Percentiles rank a stretch among this genome's conserved stretches.
Evolutionary conservation across 495 filamentous ascomycete genomes (phyloP).

Genomic region (Trichocladium uniseriatum): DNA sequence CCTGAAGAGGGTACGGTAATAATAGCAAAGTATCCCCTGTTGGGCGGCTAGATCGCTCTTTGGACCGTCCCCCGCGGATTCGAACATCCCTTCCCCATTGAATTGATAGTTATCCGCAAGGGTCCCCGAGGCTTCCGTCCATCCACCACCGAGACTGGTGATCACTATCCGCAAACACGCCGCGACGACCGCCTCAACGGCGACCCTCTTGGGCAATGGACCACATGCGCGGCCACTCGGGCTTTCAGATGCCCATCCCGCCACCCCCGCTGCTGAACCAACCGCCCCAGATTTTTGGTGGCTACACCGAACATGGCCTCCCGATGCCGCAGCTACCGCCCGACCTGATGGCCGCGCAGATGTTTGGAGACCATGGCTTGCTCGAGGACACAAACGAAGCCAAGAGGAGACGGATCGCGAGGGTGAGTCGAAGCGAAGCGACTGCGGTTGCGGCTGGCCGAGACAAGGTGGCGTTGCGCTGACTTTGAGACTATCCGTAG

Average conservation of each 20-base stretch:
- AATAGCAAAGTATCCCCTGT: slow-evolving; percentile 15
- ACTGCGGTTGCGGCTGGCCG: background rate
- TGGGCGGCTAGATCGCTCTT: slow-evolving; percentile 12
- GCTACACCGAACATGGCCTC: slow-evolving; percentile 50
- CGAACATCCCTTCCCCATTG: slow-evolving; percentile 1
- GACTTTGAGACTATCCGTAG: slow-evolving; percentile 34
- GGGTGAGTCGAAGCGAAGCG: slow-evolving; percentile 46
- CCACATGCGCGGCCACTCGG: slow-evolving; percentile 35
- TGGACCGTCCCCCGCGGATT: background rate
- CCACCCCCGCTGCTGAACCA: slow-evolving; percentile 54
- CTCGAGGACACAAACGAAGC: slow-evolving; percentile 69
- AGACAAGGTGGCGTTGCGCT: slow-evolving; percentile 9
- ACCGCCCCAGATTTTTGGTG: slow-evolving; percentile 63
- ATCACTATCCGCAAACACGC: background rate
- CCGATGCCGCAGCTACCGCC: slow-evolving; percentile 42
- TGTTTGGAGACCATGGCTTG: slow-evolving; percentile 50
- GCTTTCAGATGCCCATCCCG: slow-evolving; percentile 43
- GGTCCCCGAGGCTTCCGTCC: background rate
- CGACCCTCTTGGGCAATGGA: slow-evolving; percentile 33
- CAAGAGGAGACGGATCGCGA: slow-evolving; percentile 87
- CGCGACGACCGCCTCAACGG: background rate
- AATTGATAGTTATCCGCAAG: background rate
- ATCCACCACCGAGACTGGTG: background rate
- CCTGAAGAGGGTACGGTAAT: slow-evolving; percentile 17
- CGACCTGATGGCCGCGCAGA: slow-evolving; percentile 45